Evolutionary conservation across 129 eudicot genomes (phyloP), one percentile per base, ranked within the genome.

Genomic region (Centella asiatica): DNA sequence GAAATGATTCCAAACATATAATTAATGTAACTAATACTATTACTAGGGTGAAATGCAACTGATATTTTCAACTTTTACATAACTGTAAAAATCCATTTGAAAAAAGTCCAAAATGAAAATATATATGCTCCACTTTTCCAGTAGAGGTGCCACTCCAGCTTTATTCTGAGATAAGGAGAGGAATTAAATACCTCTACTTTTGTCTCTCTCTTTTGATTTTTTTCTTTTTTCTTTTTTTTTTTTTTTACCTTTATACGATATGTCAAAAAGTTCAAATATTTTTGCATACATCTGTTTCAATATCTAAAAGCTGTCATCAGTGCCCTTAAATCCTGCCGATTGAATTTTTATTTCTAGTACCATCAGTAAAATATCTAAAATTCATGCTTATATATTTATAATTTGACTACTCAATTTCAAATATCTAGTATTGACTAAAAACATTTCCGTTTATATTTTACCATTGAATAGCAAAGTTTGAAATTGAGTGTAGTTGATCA

Each of bases 61-160:
- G 18, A 29, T 29, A 28, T 62, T 10, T 44, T 62, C 9, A 3
- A 4, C 9, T 50, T 25, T 14, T 23, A 52, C 32, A 52, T 17
- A 33, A 29, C 26, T 52, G 55, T 65, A 28, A 24, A 48, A 31
- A 44, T 74, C 62, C 57, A 53, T 48, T 42, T 37, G 67, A 33
- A 57, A 52, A 72, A 78, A 44, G 68, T 66, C 61, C 44, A 22
- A 56, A 57, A 15, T 50, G n/a, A n/a, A n/a, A n/a, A 61, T 52
- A 75, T 56, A 78, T 64, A 79, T 79, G 74, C 85, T 67, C 66
- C 61, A 67, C 85, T 79, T 74, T 67, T 47, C 27, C 39, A 44
- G 42, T 54, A 55, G 69, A 46, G 44, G 44, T 48, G 69, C 57
- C 69, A 49, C 34, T 65, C 29, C 44, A 27, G 13, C 63, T 54